A percentile compares a stretch with the other conserved stretches of the same genome.
These are phyloP conservation scores for Lachancea sp. DNA, from an alignment of 805 yeast genomes.

Conservation along the genomic window DNA sequence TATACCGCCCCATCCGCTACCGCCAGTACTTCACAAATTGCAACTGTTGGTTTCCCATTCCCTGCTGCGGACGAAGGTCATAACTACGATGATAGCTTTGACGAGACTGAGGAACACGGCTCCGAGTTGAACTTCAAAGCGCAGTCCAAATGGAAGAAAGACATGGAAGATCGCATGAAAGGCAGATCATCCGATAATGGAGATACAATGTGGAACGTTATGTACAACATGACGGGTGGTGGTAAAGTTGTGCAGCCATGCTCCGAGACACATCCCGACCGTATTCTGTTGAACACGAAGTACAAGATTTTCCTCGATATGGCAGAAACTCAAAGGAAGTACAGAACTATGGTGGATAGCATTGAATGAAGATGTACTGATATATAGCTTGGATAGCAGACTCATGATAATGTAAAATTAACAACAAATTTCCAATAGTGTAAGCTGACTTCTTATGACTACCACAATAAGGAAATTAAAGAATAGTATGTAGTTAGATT, in stretches of 20 bases:
- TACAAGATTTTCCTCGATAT: conserved; percentile 84
- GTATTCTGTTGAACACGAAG: conserved; percentile 66
- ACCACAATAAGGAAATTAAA: background rate
- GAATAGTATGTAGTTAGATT: too few relatives aligned
- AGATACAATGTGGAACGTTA: conserved; percentile 74
- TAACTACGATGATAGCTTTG: conserved; percentile 23
- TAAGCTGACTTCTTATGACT: background rate
- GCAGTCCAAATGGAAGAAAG: conserved; percentile 44
- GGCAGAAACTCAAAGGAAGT: conserved; percentile 72
- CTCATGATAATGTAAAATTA: background rate
- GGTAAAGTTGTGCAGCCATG: conserved; percentile 76
- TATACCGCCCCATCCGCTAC: conserved; percentile 81
- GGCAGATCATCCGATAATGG: conserved; percentile 35
- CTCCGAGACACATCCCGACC: conserved; percentile 51
- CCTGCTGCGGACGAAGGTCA: conserved; percentile 31
- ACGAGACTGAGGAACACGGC: conserved; percentile 37
- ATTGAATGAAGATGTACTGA: conserved; percentile 23
- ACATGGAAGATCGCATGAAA: conserved; percentile 31
- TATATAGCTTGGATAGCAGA: background rate
- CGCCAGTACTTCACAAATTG: conserved; percentile 41
- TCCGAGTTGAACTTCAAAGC: conserved; percentile 57
- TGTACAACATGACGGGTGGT: conserved; percentile 77
- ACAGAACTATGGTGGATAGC: conserved; percentile 61
- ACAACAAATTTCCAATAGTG: too few relatives aligned
- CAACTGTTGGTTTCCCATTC: conserved; percentile 41